Evolutionary conservation across 2,329 filamentous ascomycete species (phyloP), one percentile per base, ranked within the genome.

Genomic region (Aspergillus pseudoglaucus): DNA sequence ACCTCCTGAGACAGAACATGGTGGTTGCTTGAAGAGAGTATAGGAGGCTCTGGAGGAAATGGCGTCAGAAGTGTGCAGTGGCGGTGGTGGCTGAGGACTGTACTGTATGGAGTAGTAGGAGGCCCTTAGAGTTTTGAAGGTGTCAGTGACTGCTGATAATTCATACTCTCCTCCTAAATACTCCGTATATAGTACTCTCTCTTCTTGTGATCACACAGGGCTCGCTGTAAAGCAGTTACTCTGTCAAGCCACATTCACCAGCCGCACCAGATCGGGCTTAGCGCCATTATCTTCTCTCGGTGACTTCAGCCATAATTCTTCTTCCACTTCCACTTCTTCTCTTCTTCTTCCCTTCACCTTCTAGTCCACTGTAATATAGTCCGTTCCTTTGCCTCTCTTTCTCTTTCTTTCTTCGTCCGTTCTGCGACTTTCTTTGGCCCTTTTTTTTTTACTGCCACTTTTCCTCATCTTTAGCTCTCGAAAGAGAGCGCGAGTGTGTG

Each of bases 1-100:
- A 83, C 81, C 80, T 84, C 57, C 82, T 76, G 52, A 86, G 72
- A 67, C 82, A 85, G 65, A 85, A 85, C 82, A 85, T 85, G 53
- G 44, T 64, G 57, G 40, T 18, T 39, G 37, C 7, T 39, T 39
- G 33, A 37, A 15, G 33, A 15, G 33, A 30, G 25, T 30, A 30
- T 12, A 2, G 25, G 25, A 30, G 25, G 25, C 25, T 30, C 25
- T 12, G 25, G 25, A 30, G 25, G 9, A 30, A 30, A 30, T 30
- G 25, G 25, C 25, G 25, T 30, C 25, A 30, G 25, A 30, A 30
- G 10, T 30, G 9, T 10, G 9, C 10, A 30, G 25, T 30, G 25
- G 25, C 25, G 25, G 25, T 30, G 25, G 25, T 30, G 25, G 25
- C 25, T 12, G 25, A 30, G 25, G 25, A 30, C 9, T 30, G 25